Evolutionary conservation across 2,329 filamentous ascomycete genomes (phyloP), one percentile per base, ranked within the genome.

Genomic region (Pseudophaeomoniella oleicola): DNA sequence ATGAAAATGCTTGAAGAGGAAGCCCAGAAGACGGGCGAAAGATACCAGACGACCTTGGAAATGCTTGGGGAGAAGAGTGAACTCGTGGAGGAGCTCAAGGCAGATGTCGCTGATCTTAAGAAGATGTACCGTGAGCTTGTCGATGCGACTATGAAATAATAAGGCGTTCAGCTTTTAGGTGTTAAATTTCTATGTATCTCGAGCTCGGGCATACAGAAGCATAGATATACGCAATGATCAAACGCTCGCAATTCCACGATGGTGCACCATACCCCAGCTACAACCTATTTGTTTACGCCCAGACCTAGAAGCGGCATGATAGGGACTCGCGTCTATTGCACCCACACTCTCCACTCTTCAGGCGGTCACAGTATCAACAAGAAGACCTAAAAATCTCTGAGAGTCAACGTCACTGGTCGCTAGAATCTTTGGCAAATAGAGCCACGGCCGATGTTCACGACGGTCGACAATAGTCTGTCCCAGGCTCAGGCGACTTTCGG

Each of bases 51-150:
- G 11, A 92, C 85, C 41, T 66, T 98, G 37, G 87, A 96, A 62
- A 79, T 96, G 75, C 62, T 98, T 39, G 90, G 90, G 2, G 90
- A 98, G 71, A 94, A 94, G 72, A 94, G 85, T 57, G 90, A 98
- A 66, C 65, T 81, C 51, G 87, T 94, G 2, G 86, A 94, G 52
- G 90, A 98, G 66, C 64, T 98, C 46, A 76, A 71, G 56, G 79
- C 81, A 10, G 90, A 96, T 65, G 81, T 98, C 37, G 68, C 77
- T 45, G 90, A 98, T 64, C 69, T 98, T 55, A 98, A 98, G 66
- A 80, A 78, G 52, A 94, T 98, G 71, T 96, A 96, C 63, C 75
- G 85, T 46, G 88, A 96, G 54, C 61, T 98, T 56, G 81, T 93
- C 34, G 83, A 93, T 61, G 75, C 78, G 52, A 88, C 84, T 39